Conservation (phyloP, 192 early-diverging fungal species). For the Linderina pennispora region DNA sequence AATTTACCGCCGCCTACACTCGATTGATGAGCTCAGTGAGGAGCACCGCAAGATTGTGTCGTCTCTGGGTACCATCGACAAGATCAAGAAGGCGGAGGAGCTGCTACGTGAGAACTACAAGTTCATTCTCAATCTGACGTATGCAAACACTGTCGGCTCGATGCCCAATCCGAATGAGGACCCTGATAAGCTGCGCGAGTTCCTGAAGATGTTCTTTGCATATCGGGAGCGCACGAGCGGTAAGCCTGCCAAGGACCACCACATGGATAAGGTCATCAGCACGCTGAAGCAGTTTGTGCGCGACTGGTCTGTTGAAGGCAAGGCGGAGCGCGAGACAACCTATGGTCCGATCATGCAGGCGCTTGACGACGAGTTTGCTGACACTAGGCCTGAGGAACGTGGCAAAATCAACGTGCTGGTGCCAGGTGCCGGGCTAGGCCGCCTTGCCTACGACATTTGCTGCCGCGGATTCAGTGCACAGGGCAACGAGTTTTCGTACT, state of each 20-base stretch:
- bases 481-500: conserved; percentile 96
- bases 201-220: conserved; percentile 16
- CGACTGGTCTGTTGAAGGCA: conserved; percentile 88
- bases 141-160: conserved; percentile 20
- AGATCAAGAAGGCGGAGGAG: conserved; percentile 55
- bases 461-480: conserved; percentile 67
- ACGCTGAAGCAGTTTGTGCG: conserved; percentile 92
- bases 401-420: conserved; percentile 70
- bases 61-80: conserved; percentile 54
- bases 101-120: conserved; percentile 54
- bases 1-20: conserved; percentile 54
- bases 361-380: conserved; percentile 54
- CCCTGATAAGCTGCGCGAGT: conserved; percentile 13
- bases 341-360: conserved; percentile 78
- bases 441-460: conserved; percentile 90
- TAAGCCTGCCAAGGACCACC: conserved; percentile 51
- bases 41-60: conserved; percentile 50
- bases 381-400: conserved; percentile 26
- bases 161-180: conserved; percentile 13
- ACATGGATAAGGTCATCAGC: conserved; percentile 86
- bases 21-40: conserved; percentile 56
- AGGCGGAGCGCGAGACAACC: conserved; percentile 65
- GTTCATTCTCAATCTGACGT: conserved; percentile 40
- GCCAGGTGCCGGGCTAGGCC: conserved; percentile 94
- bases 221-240: conserved; percentile 10